Base-by-base conservation (phyloP, 176 grass and related monocot genomes). In the Paspalum vaginatum region DNA sequence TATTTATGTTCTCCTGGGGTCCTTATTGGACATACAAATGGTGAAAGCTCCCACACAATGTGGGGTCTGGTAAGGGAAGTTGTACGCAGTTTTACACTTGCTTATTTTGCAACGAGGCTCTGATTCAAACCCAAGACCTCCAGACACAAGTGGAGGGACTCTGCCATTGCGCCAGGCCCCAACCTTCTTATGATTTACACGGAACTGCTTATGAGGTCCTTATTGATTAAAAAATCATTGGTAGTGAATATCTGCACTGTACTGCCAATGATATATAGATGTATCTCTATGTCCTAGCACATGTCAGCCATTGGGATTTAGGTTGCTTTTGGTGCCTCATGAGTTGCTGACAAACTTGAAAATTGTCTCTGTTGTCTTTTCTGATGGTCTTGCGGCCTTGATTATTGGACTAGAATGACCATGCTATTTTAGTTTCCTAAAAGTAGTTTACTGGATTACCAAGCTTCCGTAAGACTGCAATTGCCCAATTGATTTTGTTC, bases 201-300 rank as follows among this genome's bases (percentile, higher is more conserved):
- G 32, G 32, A 32, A 32, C 3, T 32, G 32, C 32, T 32, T 32
- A 5, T 45, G 46, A 54, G 63, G 59, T 69, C 42, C 44, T 68
- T 81, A 27, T 69, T 70, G 16, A 22, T 53, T 54, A 22, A 54
- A 32, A 57, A 43, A 70, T 61, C 27, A 27, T 5, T 7, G 39
- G 22, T 6, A 3, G 21, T 15, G 27, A 52, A 63, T 76, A 11
- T 56, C 5, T 59, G 71, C 15, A 21, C 5, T 8, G 16, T 56
- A 43, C 59, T 75, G 10, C 16, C 43, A 17, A 61, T 49, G 17
- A 14, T 61, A 17, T 71, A 1, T 49, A 37, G 18, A 24, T 41
- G 51, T 82, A 41, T 80, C 24, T 87, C 1, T 53, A 77, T 82
- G 47, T 70, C 9, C 8, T 32, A 32, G 9, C 14, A 61, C 51